Percentiles rank a stretch among this genome's conserved stretches.
phyloP scores from a whole-genome alignment of 2,329 filamentous ascomycete genomes.

The Diaporthe humulicola region DNA sequence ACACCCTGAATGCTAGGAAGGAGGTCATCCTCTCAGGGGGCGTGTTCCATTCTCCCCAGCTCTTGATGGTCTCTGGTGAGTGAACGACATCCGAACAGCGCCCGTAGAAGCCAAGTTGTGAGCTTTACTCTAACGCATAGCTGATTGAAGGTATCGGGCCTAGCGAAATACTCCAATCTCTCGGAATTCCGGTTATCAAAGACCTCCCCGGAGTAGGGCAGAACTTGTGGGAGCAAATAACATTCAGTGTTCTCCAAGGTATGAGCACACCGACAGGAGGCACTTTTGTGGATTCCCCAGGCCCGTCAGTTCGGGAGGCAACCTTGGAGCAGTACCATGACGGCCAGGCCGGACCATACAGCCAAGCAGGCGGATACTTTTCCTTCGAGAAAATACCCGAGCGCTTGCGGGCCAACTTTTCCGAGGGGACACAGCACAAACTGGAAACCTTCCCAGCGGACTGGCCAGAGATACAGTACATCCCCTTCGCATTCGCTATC shows the following conservation, averaged over 20 bases:
- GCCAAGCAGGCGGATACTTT: conserved; percentile 31
- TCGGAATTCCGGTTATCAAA: conserved; percentile 33
- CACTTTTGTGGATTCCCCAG: background rate
- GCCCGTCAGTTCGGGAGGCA: background rate
- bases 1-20: background rate
- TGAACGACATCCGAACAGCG: background rate
- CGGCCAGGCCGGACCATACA: background rate
- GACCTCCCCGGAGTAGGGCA: conserved; percentile 38
- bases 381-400: conserved; percentile 36
- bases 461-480: conserved; percentile 17
- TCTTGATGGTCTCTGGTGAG: conserved; percentile 46
- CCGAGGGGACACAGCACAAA: background rate
- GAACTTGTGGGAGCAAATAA: conserved; percentile 18
- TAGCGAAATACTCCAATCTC: background rate
- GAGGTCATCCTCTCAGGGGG: conserved; percentile 19
- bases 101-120: background rate
- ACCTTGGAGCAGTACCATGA: background rate
- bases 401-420: conserved; percentile 6
- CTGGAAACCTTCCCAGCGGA: background rate
- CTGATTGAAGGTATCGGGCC: conserved; percentile 1
- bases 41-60: conserved; percentile 55
- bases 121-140: background rate
- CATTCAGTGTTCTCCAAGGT: background rate
- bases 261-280: conserved; percentile 3
- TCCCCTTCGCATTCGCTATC: background rate